Evolutionary conservation across 2,329 filamentous ascomycete genomes (phyloP), one percentile per base, ranked within the genome.

Genomic region (Ciborinia camelliae): DNA sequence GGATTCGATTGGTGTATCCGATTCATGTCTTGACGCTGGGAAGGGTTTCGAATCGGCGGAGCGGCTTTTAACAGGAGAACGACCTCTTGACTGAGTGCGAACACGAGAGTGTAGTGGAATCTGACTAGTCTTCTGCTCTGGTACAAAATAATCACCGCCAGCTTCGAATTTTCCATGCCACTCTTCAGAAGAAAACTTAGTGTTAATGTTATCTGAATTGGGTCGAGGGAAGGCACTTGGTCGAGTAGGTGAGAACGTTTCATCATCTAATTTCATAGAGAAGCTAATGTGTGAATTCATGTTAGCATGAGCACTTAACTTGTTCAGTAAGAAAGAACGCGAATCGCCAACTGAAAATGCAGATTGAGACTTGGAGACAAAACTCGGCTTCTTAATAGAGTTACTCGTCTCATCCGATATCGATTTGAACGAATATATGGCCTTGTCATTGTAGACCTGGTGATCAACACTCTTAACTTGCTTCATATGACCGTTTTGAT

Each of bases 151-250:
- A 64, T 71, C 69, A 28, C 66, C 68, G 14, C 73, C 73, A 51
- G 72, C 74, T 53, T 72, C 68, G 59, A 76, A 76, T 61, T 73
- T 75, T 6, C 73, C 73, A 65, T 72, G 67, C 74, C 74, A 76
- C 60, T 85, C 81, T 18, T 81, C 80, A 4, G 82, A 77, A 26
- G 80, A 81, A 74, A 88, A 88, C 47, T 77, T 82, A 23, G 85
- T 88, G 73, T 86, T 85, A 69, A 88, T 88, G 60, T 82, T 84
- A 64, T 88, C 84, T 26, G 82, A 77, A 69, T 82, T 87, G 64
- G 75, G 81, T 66, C 80, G 80, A 47, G 77, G 72, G 66, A 86
- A 84, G 3, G 74, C 74, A 26, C 76, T 72, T n/a, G 77, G 72
- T 12, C 76, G 74, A 7, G 77, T 73, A 39, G 71, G 70, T 14